Base-by-base conservation (phyloP, 2,329 filamentous ascomycete species). In the Aureobasidium sp. region DNA sequence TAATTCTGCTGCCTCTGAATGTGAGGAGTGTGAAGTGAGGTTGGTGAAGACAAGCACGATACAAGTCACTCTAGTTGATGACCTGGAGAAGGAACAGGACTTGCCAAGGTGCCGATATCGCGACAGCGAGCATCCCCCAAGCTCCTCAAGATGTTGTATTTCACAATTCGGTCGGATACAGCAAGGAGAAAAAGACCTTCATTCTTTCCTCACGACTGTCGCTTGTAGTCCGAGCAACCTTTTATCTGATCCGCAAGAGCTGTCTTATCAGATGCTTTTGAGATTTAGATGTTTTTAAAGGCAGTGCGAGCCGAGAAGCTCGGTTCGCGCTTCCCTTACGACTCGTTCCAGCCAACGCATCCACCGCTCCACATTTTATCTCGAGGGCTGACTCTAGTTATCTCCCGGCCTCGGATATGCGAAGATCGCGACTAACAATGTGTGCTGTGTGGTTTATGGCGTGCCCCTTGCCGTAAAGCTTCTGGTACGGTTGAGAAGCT, bases 351-450 rank as follows among this genome's bases (percentile, higher is more conserved):
- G 53, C 27, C 53, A 57, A n/a, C 40, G 53, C 53, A 57, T 57
- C 9, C 53, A 57, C 53, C 42, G 53, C 53, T 57, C 40, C 53
- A 57, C 53, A 44, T 44, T 56, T 44, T 15, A 8, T 40, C 40
- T 44, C 9, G 3, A 44, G 8, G 40, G 19, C 50, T 54, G n/a
- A n/a, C 22, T 15, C 22, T 31, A 17, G 24, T 45, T 24, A 45
- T 45, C 14, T 27, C 42, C 42, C 22, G 42, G 17, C 42, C 22
- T 15, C 11, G 22, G 12, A 6, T 15, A 12, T 14, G 19, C 40
- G 22, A 44, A 44, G 40, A 24, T 44, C 4, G 11, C 40, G 42
- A 45, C 12, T 27, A 22, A 45, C 14, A 45, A 45, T 45, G 22
- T 6, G 35, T 15, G 42, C 42, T 27, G 42, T 9, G 22, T 45